Percentiles rank a stretch among this genome's conserved stretches.
phyloP scores from a whole-genome alignment of 441 rosid species.

The Brassica hybrid region DNA sequence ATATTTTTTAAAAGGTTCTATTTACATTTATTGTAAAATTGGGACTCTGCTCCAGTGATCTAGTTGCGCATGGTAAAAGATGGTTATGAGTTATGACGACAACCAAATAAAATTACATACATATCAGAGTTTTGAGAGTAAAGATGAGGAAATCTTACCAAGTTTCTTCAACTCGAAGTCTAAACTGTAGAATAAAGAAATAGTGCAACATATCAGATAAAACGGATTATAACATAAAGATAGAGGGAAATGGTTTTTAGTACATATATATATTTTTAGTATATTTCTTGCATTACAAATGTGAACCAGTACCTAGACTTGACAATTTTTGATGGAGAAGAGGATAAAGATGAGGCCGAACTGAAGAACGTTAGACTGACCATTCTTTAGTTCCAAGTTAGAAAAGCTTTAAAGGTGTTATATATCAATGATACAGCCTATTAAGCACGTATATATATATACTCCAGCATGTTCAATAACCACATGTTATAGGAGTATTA shows the following conservation, averaged over 20 bases:
- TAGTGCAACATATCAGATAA: not conserved
- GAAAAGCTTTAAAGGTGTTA: constrained; percentile 20
- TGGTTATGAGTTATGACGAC: not conserved
- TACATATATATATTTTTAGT: not conserved
- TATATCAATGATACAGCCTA: constrained; percentile 19
- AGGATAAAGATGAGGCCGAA: constrained; percentile 40
- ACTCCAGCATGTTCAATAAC: constrained; percentile 22
- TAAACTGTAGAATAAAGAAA: constrained; percentile 39
- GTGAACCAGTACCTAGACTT: constrained; percentile 52
- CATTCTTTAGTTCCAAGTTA: constrained; percentile 43
- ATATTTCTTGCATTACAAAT: not conserved
- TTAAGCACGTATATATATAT: constrained; percentile 39
- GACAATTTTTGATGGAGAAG: constrained; percentile 42
- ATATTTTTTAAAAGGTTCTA: not conserved
- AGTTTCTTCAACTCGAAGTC: constrained; percentile 40
- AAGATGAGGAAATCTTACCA: constrained; percentile 41
- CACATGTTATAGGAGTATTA: too few species aligned
- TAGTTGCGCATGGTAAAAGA: not conserved
- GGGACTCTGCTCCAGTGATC: not conserved
- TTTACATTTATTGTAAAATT: not conserved
- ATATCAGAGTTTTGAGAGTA: not conserved
- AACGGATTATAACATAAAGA: not conserved
- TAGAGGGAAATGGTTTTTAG: too few species aligned
- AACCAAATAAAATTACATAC: not conserved
- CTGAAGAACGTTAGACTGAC: constrained; percentile 34